phyloP scores from a whole-genome alignment of 805 yeast genomes.

The Wickerhamomyces rabaulensis region DNA sequence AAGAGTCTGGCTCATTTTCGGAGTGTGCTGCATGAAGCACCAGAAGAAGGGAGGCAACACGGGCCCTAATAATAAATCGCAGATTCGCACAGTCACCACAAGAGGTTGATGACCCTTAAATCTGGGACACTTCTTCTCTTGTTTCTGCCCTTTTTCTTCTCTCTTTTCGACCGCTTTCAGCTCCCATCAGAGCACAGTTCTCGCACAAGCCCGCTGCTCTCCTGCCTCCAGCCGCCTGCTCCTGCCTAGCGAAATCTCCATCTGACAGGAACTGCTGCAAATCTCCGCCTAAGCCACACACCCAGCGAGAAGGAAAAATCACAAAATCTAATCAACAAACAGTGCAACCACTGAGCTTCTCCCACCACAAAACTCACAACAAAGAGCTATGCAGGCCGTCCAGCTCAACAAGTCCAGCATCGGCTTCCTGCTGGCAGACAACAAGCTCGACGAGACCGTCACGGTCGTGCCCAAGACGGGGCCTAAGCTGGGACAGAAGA shows the following conservation, averaged over 20 bases:
- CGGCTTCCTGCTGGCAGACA: conserved; percentile 15
- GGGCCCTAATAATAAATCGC: too few species aligned
- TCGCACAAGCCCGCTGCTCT: too few species aligned
- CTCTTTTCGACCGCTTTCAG: too few species aligned
- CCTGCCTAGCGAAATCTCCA: neutral
- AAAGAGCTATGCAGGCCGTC: conserved; percentile 1
- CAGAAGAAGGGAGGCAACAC: too few species aligned
- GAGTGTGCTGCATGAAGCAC: too few species aligned
- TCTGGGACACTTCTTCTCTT: too few species aligned
- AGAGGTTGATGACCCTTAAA: too few species aligned
- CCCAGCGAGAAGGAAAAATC: neutral
- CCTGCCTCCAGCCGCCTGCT: too few species aligned
- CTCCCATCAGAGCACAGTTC: too few species aligned
- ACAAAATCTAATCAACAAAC: neutral
- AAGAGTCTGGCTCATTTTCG: too few species aligned
- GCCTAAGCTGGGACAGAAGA: conserved; percentile 5
- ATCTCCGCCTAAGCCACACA: neutral
- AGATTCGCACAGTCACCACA: too few species aligned
- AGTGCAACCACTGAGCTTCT: neutral
- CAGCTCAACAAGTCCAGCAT: conserved; percentile 19
- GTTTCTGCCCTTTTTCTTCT: too few species aligned
- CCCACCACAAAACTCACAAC: neutral
- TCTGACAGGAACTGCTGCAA: neutral
- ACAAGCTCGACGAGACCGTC: conserved; percentile 2
- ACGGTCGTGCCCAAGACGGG: conserved; percentile 12